These are phyloP conservation scores for Castanea mollissima DNA, from an alignment of 306 rosid genomes.

Conservation along the genomic window DNA sequence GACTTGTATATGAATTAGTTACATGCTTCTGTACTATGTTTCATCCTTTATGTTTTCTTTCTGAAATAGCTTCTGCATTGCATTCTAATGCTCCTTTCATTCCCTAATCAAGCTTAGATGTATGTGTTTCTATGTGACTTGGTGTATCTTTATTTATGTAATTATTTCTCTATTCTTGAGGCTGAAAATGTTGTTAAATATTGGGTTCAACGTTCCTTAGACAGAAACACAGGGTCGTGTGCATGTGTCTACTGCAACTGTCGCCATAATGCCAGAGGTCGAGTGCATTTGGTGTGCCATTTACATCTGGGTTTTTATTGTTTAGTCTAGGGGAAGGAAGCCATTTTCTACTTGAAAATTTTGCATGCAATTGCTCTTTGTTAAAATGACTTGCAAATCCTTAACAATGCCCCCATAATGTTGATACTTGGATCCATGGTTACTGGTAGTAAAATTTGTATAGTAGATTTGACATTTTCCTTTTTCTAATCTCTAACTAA, in stretches of 20 bases:
- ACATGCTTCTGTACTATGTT: background rate
- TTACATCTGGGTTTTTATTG: constrained; percentile 6
- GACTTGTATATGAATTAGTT: constrained; percentile 20
- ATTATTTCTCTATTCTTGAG: constrained; percentile 37
- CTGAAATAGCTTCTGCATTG: constrained; percentile 19
- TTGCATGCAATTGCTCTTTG: background rate
- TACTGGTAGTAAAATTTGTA: background rate
- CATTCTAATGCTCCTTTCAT: constrained; percentile 20
- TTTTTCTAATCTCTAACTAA: too few species aligned
- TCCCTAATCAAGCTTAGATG: constrained; percentile 69
- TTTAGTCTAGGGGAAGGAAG: constrained; percentile 9
- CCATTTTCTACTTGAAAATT: background rate
- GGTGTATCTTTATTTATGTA: background rate
- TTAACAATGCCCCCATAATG: background rate
- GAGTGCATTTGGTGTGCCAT: constrained; percentile 20
- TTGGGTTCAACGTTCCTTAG: constrained; percentile 95
- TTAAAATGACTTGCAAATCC: background rate
- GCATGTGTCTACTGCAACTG: constrained; percentile 97
- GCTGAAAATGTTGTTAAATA: constrained; percentile 89
- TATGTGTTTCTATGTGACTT: constrained; percentile 10
- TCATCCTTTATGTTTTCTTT: background rate
- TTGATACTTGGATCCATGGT: background rate
- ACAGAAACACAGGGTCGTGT: constrained; percentile 96
- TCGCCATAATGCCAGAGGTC: constrained; percentile 99
- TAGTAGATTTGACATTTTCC: too few species aligned